Base-by-base conservation (phyloP, 2,329 filamentous ascomycete genomes). In the Nothophaeocryptopus gaeumannii region DNA sequence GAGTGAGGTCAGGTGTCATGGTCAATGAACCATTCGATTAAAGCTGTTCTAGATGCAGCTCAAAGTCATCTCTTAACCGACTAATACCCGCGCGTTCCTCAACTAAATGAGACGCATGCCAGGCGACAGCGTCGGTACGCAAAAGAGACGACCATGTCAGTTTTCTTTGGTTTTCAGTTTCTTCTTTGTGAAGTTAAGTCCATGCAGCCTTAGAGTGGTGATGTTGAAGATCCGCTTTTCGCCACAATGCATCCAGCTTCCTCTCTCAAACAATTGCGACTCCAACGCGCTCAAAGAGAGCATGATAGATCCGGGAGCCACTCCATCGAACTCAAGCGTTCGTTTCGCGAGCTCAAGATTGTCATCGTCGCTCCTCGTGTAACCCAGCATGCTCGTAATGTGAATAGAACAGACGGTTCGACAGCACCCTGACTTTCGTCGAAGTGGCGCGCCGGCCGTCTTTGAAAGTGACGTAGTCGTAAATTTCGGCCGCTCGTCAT, bases 301-400 rank as follows among this genome's bases (percentile, higher is more conserved):
- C 50, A 47, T 57, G 38, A 45, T 44, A 42, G 45, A 45, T 37
- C 11, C 20, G 16, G 42, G 41, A 48, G 50, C 45, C 42, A 60
- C 62, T 65, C 62, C 55, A 63, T 65, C 61, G 58, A 62, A 53
- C 61, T 60, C 47, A 50, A 60, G 53, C 53, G 39, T 47, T 41
- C 42, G 16, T 40, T 49, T 41, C 54, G 59, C 55, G 61, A 65
- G 61, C 62, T 65, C 61, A 58, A 63, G 61, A 64, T 59, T 58
- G 59, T 65, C 62, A 63, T 65, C 62, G 55, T 59, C 55, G 44
- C 53, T 59, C 55, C 45, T 42, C 36, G 20, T 16, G 38, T 49
- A 46, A 46, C 55, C 47, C 43, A 47, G 43, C 51, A 46, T 53
- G 55, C 45, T 53, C 42, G 14, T 47, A 45, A 47, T 48, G 26